A percentile compares a stretch with the other conserved stretches of the same genome.
Conservation (phyloP, 2,329 filamentous ascomycete species). For the Exophiala oligosperma region DNA sequence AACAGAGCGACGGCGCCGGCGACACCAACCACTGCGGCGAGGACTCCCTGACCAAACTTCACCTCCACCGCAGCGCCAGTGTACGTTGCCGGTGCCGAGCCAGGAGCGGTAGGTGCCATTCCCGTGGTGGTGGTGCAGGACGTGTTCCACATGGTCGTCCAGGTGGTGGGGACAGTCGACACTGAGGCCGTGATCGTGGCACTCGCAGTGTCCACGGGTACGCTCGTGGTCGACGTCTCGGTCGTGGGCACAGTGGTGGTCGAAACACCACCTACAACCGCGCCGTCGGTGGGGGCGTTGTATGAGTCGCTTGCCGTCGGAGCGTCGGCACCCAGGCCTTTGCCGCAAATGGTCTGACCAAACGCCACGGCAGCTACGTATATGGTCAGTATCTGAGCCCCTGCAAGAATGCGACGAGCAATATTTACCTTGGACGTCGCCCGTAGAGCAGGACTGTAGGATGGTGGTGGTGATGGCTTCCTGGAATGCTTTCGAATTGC, state of each 20-base stretch:
- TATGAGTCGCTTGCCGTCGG: neutral
- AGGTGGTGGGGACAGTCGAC: slow-evolving; percentile 1
- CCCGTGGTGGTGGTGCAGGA: slow-evolving; percentile 12
- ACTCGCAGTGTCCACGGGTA: slow-evolving; percentile 4
- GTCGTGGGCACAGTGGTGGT: slow-evolving; percentile 18
- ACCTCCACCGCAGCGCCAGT: slow-evolving; percentile 11
- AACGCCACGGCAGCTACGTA: slow-evolving; percentile 14
- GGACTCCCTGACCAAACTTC: slow-evolving; percentile 13
- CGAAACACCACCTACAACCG: slow-evolving; percentile 1
- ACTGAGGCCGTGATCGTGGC: neutral
- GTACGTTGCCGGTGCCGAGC: slow-evolving; percentile 6
- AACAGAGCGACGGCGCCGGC: slow-evolving; percentile 19
- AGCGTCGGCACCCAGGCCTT: slow-evolving; percentile 3
- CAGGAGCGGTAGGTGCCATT: neutral
- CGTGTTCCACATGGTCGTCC: slow-evolving; percentile 7
- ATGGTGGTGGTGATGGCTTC: slow-evolving; percentile 21
- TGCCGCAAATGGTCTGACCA: slow-evolving; percentile 16
- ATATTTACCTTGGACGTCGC: slow-evolving; percentile 16
- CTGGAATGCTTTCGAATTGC: slow-evolving; percentile 18
- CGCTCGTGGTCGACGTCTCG: slow-evolving; percentile 15
- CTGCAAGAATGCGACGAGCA: neutral
- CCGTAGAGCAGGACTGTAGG: slow-evolving; percentile 12
- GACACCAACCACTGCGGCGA: slow-evolving; percentile 17
- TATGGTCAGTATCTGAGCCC: neutral
- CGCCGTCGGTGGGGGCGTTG: neutral